Conservation (phyloP, 1,284 basidiomycete genomes). For the Ganoderma boninense region DNA sequence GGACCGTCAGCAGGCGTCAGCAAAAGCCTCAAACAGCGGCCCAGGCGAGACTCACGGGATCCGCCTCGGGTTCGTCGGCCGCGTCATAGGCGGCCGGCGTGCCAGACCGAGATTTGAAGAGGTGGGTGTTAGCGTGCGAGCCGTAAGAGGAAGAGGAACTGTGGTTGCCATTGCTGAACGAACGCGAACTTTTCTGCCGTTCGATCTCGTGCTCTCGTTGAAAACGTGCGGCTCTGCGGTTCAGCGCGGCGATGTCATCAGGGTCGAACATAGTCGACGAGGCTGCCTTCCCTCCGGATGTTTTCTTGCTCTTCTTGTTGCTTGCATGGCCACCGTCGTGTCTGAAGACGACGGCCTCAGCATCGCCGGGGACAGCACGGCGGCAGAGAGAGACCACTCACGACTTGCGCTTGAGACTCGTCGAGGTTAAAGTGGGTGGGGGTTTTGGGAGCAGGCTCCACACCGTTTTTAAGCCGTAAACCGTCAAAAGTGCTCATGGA, state of each 20-base stretch:
- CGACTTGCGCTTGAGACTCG: slow-evolving; percentile 77
- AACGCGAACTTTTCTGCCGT: slow-evolving; percentile 60
- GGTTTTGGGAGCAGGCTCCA: slow-evolving; percentile 74
- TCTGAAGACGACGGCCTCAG: slow-evolving; percentile 13
- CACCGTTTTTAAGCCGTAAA: slow-evolving; percentile 33
- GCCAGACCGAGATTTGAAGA: slow-evolving; percentile 57
- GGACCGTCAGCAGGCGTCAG: slow-evolving; percentile 4
- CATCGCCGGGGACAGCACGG: too few relatives aligned
- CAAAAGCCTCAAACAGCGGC: slow-evolving; percentile 17
- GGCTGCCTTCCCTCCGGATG: slow-evolving; percentile 53
- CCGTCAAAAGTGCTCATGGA: neutral
- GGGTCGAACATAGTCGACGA: slow-evolving; percentile 55
- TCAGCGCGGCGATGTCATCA: slow-evolving; percentile 72
- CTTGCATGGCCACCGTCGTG: slow-evolving; percentile 34
- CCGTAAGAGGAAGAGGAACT: slow-evolving; percentile 49
- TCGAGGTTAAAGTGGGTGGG: slow-evolving; percentile 50
- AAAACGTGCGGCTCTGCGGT: slow-evolving; percentile 78
- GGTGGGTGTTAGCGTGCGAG: slow-evolving; percentile 59
- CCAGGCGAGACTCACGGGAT: slow-evolving; percentile 62
- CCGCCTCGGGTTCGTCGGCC: slow-evolving; percentile 72
- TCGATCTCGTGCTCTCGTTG: slow-evolving; percentile 85
- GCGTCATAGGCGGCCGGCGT: slow-evolving; percentile 50
- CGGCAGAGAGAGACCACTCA: slow-evolving; percentile 37
- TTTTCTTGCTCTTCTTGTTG: slow-evolving; percentile 78
- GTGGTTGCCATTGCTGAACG: slow-evolving; percentile 39